Evolutionary conservation across 202 grass and related monocot genomes (phyloP), one percentile per base, ranked within the genome.

Genomic region (Setaria viridis): DNA sequence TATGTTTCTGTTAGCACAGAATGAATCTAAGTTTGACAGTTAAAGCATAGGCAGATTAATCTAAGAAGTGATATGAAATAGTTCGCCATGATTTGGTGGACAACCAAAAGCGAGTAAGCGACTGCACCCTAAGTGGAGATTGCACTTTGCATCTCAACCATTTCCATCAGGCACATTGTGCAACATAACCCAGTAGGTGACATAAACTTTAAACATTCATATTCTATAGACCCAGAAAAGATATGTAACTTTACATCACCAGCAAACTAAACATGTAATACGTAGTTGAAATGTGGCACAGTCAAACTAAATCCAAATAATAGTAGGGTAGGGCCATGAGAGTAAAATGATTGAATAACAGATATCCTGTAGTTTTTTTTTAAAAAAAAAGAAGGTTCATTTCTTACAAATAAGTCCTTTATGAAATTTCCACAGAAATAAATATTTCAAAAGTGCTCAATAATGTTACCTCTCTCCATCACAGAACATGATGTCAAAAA

Each of bases 401-500:
- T 57, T 39, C 63, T 60, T 74, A 70, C 8, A 62, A 51, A 77
- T 25, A 77, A 75, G 15, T 67, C 59, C 5, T 59, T 74, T 67
- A 25, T 16, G 2, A 74, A 49, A 77, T 13, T 65, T 65, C 1
- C 55, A 71, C 45, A 39, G 17, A 77, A 70, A 85, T 50, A 67
- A 41, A 81, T 46, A 55, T 63, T 65, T 75, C 7, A 42, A 90
- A 90, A 90, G 66, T 67, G 62, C 33, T 35, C 59, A 37, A 82
- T 67, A 87, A 55, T 20, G 19, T 76, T 98, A 95, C 97, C 97
- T 85, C 54, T 99, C 68, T 81, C 97, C 97, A 79, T 88, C 84
- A 72, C 81, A 92, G 47, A 96, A 85, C 96, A 96, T 99, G 85
- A 96, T 87, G 85, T 99, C 97, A 88, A 99, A 99, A 85, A 99